A percentile compares a stretch with the other conserved stretches of the same genome.
These are phyloP conservation scores for Echinochloa phyllopogon DNA, from an alignment of 176 grass and related monocot species.

Conservation along the genomic window DNA sequence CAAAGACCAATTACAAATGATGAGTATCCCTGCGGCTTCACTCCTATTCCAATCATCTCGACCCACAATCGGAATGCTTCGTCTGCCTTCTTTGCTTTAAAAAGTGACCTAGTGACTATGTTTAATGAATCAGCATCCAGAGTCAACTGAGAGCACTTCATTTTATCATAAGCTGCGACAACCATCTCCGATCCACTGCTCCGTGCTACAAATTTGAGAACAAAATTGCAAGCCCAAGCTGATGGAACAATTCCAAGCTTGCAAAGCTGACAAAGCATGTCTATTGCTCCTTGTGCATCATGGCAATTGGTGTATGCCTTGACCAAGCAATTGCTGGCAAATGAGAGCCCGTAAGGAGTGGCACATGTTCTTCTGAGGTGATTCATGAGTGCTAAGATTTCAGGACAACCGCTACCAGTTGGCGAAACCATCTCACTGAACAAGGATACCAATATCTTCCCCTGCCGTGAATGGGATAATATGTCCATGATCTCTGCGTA, in stretches of 20 bases:
- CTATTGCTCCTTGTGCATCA: slow-evolving; percentile 30
- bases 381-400: slow-evolving; percentile 54
- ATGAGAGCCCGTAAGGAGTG: slow-evolving; percentile 41
- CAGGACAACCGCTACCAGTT: not conserved
- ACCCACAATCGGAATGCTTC: slow-evolving; percentile 55
- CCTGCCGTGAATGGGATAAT: slow-evolving; percentile 40
- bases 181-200: slow-evolving; percentile 43
- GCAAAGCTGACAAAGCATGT: slow-evolving; percentile 51
- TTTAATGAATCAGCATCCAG: slow-evolving; percentile 51
- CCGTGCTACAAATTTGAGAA: slow-evolving; percentile 57
- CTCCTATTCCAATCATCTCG: slow-evolving; percentile 54
- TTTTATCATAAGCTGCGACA: slow-evolving; percentile 46
- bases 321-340: slow-evolving; percentile 54
- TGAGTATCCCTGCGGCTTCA: slow-evolving; percentile 53
- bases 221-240: slow-evolving; percentile 54
- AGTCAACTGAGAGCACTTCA: slow-evolving; percentile 46
- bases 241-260: slow-evolving; percentile 56
- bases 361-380: slow-evolving; percentile 34
- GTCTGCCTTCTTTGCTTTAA: slow-evolving; percentile 47
- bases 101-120: slow-evolving; percentile 65
- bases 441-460: slow-evolving; percentile 54
- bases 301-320: slow-evolving; percentile 49
- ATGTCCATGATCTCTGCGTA: slow-evolving; percentile 58
- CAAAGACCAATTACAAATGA: slow-evolving; percentile 65
- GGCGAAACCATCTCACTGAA: slow-evolving; percentile 48